Base-by-base conservation (phyloP, 371 early-diverging fungal species). In the Circinella minor region DNA sequence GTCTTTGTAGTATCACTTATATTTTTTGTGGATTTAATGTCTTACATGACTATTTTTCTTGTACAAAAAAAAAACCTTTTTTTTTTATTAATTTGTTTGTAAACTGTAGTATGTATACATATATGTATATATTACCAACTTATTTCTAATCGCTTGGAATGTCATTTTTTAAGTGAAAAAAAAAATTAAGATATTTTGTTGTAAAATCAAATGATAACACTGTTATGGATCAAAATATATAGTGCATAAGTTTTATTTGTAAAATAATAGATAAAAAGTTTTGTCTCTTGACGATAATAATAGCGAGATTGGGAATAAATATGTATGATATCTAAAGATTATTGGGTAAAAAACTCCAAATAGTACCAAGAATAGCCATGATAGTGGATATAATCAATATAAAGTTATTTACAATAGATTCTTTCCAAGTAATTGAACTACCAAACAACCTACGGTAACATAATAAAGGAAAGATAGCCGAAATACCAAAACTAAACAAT, bases 401-500 rank as follows among this genome's bases (percentile, higher is more conserved):
- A 5, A 70, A n/a, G 54, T 71, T 71, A 38, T 72, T 70, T 10
- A 77, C 13, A 8, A 71, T 36, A 3, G 69, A 65, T 61, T 74
- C 69, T 18, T 37, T 15, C 11, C 43, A 38, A n/a, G 74, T 63
- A 39, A 77, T 67, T 34, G 64, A 55, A 13, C 65, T 49, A 49
- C 73, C 76, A 69, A 76, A 84, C 13, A 84, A 65, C n/a, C 71
- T 67, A 34, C 75, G 69, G 47, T 84, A 79, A 55, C 84, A 83
- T 9, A 74, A 47, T 17, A 81, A 59, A 4, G 84, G 84, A 71
- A 84, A 84, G 27, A 84, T 79, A 9, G 74, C 82, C 3, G 81
- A 80, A 38, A 84, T 79, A 14, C 76, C 76, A 66, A 74, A 84
- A 39, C 77, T 77, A 48, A 77, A 80, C 11, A 77, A 65, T 5